Percentiles rank a stretch among this genome's conserved stretches.
Conservation (phyloP, 148 eudicot genomes). For the Rhododendron ferrugineum region DNA sequence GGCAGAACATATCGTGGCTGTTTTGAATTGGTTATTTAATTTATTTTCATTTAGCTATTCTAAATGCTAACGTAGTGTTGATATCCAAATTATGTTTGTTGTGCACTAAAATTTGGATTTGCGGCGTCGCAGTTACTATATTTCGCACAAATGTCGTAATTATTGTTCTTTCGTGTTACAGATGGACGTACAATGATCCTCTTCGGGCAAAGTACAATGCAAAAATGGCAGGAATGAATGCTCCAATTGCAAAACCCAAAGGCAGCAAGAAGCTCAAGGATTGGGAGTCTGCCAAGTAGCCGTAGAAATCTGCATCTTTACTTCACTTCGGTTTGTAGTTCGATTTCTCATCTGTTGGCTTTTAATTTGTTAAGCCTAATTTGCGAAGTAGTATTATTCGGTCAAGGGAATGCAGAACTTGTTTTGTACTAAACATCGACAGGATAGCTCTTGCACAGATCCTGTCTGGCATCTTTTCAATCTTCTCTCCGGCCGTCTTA, state of each 20-base stretch:
- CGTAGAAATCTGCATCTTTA: not conserved
- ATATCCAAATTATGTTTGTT: not conserved
- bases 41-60: not conserved
- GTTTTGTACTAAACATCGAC: not conserved
- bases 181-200: slow-evolving; percentile 18
- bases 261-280: slow-evolving; percentile 22
- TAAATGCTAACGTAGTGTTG: not conserved
- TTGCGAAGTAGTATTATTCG: not conserved
- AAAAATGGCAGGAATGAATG: slow-evolving; percentile 29
- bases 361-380: not conserved
- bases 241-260: slow-evolving; percentile 23
- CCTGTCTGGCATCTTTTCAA: not conserved
- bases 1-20: not conserved
- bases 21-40: not conserved
- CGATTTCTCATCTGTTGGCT: not conserved
- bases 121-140: not conserved
- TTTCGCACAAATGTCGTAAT: not conserved
- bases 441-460: not conserved
- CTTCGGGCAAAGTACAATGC: slow-evolving; percentile 22
- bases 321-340: not conserved
- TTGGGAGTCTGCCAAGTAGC: not conserved
- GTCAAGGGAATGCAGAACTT: not conserved
- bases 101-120: not conserved
- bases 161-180: not conserved
- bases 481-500: not conserved